Base-by-base conservation (phyloP, 768 basidiomycete species). In the Leccinum rimulosum region DNA sequence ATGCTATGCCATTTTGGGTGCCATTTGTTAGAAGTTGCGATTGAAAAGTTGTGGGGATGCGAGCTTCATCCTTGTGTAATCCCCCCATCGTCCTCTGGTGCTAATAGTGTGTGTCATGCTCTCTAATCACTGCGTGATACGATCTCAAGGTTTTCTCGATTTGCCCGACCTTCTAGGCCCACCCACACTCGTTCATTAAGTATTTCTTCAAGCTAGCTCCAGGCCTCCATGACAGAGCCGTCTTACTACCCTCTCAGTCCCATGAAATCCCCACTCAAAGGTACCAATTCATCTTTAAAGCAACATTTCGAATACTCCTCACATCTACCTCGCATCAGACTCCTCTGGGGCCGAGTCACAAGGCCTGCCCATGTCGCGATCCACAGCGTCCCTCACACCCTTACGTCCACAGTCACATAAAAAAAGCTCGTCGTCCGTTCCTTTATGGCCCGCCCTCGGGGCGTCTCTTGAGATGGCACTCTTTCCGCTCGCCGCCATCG, bases 401-500 rank as follows among this genome's bases (percentile, higher is more conserved):
- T 47, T 56, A n/a, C 54, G 43, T 43, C 53, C 59, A 27, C 60
- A 51, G 15, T 27, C 36, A 27, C 48, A 27, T 30, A 54, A 15
- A 4, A 60, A 59, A 17, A 6, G 47, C 51, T 45, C n/a, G n/a
- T 43, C 27, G 3, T 1, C 43, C 3, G 6, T 14, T 40, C 49
- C 35, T 22, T 8, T 47, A 48, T 72, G 68, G 68, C 30, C 52
- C 25, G 22, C 8, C 14, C 30, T 61, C 11, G 45, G 25, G 48
- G 50, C 62, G 3, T 48, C 62, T 1, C 54, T 66, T 3, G 25
- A 62, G 54, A 55, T 70, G 62, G 55, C 62, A 0, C 59, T 72
- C 58, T 50, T 74, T 3, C 66, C 73, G 6, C 45, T 72, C 12
- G 59, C 61, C 3, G 71, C 71, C 4, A 65, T 74, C 30, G 71